Evolutionary conservation across 257 asterid genomes (phyloP), one percentile per base, ranked within the genome.

Genomic region (Nicotiana undulata): DNA sequence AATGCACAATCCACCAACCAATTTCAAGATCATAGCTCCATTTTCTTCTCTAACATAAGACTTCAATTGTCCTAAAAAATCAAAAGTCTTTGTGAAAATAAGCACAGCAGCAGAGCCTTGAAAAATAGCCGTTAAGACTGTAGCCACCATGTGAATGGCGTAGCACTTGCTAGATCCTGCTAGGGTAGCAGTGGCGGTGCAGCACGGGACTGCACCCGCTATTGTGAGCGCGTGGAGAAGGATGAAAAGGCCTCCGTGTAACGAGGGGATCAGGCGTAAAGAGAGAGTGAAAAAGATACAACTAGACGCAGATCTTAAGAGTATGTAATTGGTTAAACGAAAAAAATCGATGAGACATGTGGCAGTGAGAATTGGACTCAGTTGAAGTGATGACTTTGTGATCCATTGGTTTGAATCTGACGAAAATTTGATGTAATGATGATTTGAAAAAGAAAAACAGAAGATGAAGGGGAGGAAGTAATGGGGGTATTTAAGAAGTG

Each of bases 211-310:
- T 11, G 94, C 94, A 3, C 91, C 98, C 70, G 72, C 85, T 77
- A 93, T 89, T 80, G 98, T 93, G 86, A 88, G 85, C 74, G 85
- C 32, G 78, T 93, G 97, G 92, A 93, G 98, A 87, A 92, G 92
- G 85, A 92, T 86, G 77, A 93, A 90, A 84, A 92, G 82, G 74
- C 84, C 77, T 8, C 97, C 93, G 60, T 84, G 46, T 5, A 89
- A 79, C 5, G 97, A 93, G 18, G 97, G 97, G 83, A 90, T 81
- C 59, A 93, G 87, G 75, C 94, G 97, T 85, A 92, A 95, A 24
- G 98, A 87, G 81, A 90, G 93, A 46, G 91, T 88, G 22, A 93
- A 93, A 88, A 93, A 93, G 83, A 90, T 88, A 92, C 97, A 93
- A 85, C 91, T 86, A 1, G 95, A 88, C 60, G 98, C 92, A 74